Evolutionary conservation across 768 basidiomycete genomes (phyloP).

Genomic region (Stropharia rugosoannulata): DNA sequence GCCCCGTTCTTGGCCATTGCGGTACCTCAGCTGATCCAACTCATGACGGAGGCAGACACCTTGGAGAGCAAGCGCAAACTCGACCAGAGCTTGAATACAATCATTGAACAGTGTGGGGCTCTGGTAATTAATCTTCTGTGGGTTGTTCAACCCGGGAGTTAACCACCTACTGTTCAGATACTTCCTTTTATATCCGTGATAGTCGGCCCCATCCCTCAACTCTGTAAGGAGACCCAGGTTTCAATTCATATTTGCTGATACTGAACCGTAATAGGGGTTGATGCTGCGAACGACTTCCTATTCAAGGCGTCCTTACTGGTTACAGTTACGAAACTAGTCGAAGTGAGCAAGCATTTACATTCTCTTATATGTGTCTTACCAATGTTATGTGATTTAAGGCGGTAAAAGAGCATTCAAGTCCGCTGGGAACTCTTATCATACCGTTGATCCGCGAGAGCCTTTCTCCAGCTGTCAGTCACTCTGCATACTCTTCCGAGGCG

Average conservation of each 20-base stretch:
- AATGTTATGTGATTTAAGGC: slow-evolving; percentile 44
- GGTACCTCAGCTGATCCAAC: slow-evolving; percentile 62
- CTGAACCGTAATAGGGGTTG: slow-evolving; percentile 49
- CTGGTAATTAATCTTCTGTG: slow-evolving; percentile 25
- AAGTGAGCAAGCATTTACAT: slow-evolving; percentile 38
- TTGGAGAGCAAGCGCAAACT: slow-evolving; percentile 77
- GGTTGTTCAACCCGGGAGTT: neutral
- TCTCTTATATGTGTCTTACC: neutral
- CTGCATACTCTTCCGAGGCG: neutral
- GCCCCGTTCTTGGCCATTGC: slow-evolving; percentile 63
- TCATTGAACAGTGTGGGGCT: slow-evolving; percentile 58
- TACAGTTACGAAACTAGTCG: slow-evolving; percentile 67
- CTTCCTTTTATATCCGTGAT: slow-evolving; percentile 63
- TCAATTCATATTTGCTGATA: neutral
- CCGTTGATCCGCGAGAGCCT: slow-evolving; percentile 68
- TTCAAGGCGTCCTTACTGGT: slow-evolving; percentile 71
- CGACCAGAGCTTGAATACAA: slow-evolving; percentile 62
- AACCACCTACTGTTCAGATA: slow-evolving; percentile 44
- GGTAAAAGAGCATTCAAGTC: slow-evolving; percentile 57
- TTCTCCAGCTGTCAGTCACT: slow-evolving; percentile 47
- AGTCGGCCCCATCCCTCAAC: slow-evolving; percentile 58
- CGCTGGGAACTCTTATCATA: slow-evolving; percentile 54
- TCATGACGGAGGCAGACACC: slow-evolving; percentile 73
- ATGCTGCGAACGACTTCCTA: slow-evolving; percentile 65
- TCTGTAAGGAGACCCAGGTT: slow-evolving; percentile 53